Percentiles rank a stretch among this genome's conserved stretches.
Conservation (phyloP, 495 filamentous ascomycete genomes). For the Emericellopsis terricola region DNA sequence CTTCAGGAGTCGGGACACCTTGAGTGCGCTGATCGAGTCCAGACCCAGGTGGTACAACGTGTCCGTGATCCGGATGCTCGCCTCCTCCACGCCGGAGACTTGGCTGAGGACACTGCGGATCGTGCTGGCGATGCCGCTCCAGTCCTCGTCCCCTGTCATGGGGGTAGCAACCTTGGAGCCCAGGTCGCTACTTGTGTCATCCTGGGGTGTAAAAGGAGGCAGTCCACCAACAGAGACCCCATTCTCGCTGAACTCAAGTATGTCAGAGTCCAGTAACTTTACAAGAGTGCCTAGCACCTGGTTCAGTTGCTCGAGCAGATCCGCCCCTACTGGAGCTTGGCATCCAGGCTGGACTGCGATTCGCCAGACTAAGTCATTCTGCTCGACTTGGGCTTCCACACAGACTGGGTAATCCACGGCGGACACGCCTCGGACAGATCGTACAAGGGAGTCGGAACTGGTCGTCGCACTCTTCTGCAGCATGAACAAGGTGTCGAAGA, state of each 20-base stretch:
- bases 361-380: slow-evolving; percentile 38
- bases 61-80: slow-evolving; percentile 39
- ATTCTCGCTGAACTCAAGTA: slow-evolving; percentile 28
- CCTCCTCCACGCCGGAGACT: slow-evolving; percentile 40
- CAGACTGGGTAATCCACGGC: slow-evolving; percentile 65
- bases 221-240: slow-evolving; percentile 37
- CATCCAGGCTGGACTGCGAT: no score
- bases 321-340: no score
- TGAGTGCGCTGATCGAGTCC: slow-evolving; percentile 81
- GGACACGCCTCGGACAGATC: slow-evolving; percentile 37
- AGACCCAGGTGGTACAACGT: slow-evolving; percentile 75
- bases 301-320: slow-evolving; percentile 36
- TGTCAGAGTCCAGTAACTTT: slow-evolving; percentile 20
- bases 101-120: slow-evolving; percentile 46
- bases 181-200: no score
- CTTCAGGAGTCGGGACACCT: slow-evolving; percentile 44
- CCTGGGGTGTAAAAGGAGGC: slow-evolving; percentile 1
- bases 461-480: slow-evolving; percentile 25
- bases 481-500: slow-evolving; percentile 59
- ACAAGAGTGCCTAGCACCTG: slow-evolving; percentile 34
- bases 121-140: slow-evolving; percentile 24
- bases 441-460: slow-evolving; percentile 20
- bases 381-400: slow-evolving; percentile 52
- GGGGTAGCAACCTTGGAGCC: no score
- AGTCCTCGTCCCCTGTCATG: slow-evolving; percentile 7